phyloP scores from a whole-genome alignment of 305 asterid genomes.

The Andrographis paniculata region DNA sequence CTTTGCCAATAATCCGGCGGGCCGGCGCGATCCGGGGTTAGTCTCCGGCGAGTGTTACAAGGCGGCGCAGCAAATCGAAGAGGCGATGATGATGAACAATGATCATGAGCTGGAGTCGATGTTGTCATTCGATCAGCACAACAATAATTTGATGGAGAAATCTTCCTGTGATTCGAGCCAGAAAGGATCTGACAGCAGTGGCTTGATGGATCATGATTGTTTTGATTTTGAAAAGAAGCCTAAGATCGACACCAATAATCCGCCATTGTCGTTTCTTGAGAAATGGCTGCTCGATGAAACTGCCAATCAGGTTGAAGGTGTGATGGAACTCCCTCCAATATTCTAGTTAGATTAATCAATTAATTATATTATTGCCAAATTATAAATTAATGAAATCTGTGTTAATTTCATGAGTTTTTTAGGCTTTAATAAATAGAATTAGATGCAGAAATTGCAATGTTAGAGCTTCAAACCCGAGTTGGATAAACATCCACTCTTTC shows the following conservation, averaged over 20 bases:
- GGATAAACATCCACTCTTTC: no score
- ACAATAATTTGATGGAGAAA: neutral
- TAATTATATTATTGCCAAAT: neutral
- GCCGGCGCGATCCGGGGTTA: neutral
- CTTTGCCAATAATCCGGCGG: no score
- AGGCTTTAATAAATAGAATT: no score
- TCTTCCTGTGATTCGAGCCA: neutral
- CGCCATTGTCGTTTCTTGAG: slow-evolving; percentile 81
- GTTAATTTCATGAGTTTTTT: neutral
- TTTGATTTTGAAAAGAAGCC: neutral
- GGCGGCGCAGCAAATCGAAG: neutral
- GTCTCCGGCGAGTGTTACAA: neutral
- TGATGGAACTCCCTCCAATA: slow-evolving; percentile 58
- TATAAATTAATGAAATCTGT: neutral
- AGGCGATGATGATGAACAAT: neutral
- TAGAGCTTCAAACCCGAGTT: no score
- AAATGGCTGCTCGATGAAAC: slow-evolving; percentile 88
- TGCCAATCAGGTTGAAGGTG: slow-evolving; percentile 55
- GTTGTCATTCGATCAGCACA: slow-evolving; percentile 1
- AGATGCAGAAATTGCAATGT: no score
- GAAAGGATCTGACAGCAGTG: neutral
- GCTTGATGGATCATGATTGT: neutral
- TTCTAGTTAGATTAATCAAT: slow-evolving; percentile 26
- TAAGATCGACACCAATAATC: slow-evolving; percentile 14
- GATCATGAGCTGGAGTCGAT: slow-evolving; percentile 6